Percentiles rank a stretch among this genome's conserved stretches.
phyloP scores from a whole-genome alignment of 139 green algal genomes.

The Volvox reticuliferus region DNA sequence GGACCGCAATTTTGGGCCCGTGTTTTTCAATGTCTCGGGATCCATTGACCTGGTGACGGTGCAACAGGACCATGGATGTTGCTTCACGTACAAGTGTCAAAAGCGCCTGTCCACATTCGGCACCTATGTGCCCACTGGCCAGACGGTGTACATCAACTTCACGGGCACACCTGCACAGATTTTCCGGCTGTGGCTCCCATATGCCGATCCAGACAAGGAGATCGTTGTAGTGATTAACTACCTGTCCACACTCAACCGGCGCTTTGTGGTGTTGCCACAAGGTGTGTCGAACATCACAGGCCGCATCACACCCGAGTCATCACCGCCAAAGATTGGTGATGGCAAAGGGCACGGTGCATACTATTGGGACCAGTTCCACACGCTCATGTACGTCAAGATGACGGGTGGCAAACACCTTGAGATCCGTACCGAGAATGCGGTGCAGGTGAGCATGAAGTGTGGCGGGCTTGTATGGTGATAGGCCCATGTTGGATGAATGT shows the following conservation, averaged over 20 bases:
- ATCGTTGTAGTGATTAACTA: constrained; percentile 55
- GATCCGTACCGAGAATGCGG: constrained; percentile 52
- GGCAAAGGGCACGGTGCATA: constrained; percentile 46
- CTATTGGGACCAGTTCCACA: constrained; percentile 56
- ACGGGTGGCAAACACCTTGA: constrained; percentile 51
- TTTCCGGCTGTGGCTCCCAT: constrained; percentile 61
- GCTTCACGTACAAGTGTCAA: constrained; percentile 67
- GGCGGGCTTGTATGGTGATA: no score
- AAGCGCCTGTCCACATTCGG: constrained; percentile 62
- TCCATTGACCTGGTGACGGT: constrained; percentile 50
- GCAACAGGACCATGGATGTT: constrained; percentile 73
- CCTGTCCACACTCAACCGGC: constrained; percentile 44
- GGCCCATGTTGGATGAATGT: no score
- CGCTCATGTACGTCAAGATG: constrained; percentile 50
- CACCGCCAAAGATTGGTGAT: constrained; percentile 41
- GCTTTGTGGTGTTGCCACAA: constrained; percentile 13
- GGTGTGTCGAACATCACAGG: neutral
- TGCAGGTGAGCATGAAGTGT: constrained; percentile 26
- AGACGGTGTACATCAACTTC: constrained; percentile 55
- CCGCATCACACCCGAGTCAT: constrained; percentile 24
- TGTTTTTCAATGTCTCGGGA: constrained; percentile 59
- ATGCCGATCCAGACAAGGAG: constrained; percentile 53
- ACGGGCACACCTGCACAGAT: constrained; percentile 55
- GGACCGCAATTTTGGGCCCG: constrained; percentile 70
- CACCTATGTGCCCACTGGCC: constrained; percentile 56